Evolutionary conservation across 1,139 yeast genomes (phyloP), one percentile per base, ranked within the genome.

Genomic region (Nadsonia commutata): DNA sequence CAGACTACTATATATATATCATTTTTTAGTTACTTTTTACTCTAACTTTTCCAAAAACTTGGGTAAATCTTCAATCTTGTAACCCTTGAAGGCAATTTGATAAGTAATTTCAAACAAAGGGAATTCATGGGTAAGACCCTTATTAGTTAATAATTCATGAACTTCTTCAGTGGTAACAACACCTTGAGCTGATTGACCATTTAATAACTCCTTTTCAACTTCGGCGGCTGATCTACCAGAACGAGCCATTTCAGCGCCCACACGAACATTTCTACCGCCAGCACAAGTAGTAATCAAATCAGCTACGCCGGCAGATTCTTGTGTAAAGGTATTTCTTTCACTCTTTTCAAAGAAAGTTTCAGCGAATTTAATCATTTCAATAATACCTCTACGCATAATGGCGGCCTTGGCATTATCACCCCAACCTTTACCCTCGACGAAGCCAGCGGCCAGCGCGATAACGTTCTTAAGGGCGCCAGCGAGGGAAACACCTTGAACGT

Each of bases 381-480:
- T 71, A 47, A 88, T 65, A 42, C 97, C 97, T 53, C 93, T 78
- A 68, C 97, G 78, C 88, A 86, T 85, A 56, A 88, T 76, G 42
- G 96, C 96, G 42, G 95, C 82, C 65, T 86, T 84, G 53, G 97
- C 95, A 60, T 88, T 88, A 67, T 85, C 95, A 61, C 97, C 97
- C 96, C 97, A 88, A 46, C 94, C 95, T 49, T 81, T 73, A 54
- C 96, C 96, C 65, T 84, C 95, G 49, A 86, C 95, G 59, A 86
- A 82, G 44, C 96, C 97, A 45, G 93, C 95, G 46, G 93, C 86
- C 57, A 84, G 71, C 43, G 96, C 96, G 52, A 86, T 84, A 36
- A 88, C 86, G 65, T 88, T 88, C 68, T 88, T 88, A 62, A 88
- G 72, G 3, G 97, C 97, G 56, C 96, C 97, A 37, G 95, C 94